Evolutionary conservation across 169 alveolate species (phyloP).

Genomic region (Pseudocohnilembus persalinus): DNA sequence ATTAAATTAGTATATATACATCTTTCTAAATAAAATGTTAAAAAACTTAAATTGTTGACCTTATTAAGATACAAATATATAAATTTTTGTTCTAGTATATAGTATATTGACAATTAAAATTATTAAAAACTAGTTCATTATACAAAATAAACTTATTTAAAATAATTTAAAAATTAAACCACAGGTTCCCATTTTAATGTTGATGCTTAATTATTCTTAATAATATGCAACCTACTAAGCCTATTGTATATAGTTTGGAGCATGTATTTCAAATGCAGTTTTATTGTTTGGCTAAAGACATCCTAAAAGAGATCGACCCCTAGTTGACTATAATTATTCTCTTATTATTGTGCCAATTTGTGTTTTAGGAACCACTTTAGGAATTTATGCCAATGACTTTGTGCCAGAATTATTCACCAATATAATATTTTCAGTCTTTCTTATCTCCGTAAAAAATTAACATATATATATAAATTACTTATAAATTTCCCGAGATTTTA

Average conservation of each 20-base stretch:
- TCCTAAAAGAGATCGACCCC: constrained; percentile 24
- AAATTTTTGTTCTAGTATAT: no score
- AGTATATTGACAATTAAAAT: no score
- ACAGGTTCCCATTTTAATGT: constrained; percentile 33
- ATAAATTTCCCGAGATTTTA: no score
- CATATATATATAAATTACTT: background rate
- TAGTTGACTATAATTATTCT: constrained; percentile 29
- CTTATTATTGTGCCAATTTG: constrained; percentile 28
- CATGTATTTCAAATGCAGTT: constrained; percentile 23
- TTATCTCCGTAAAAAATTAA: background rate
- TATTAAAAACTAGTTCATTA: no score
- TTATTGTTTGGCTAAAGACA: constrained; percentile 25
- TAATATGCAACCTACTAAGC: constrained; percentile 32
- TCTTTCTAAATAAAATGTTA: no score
- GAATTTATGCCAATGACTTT: constrained; percentile 23
- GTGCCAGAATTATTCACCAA: constrained; percentile 32
- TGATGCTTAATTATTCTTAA: constrained; percentile 32
- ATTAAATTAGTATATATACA: no score
- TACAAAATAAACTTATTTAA: no score
- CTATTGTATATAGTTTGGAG: constrained; percentile 27
- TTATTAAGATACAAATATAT: no score
- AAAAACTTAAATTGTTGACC: no score
- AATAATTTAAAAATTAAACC: background rate
- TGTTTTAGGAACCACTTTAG: constrained; percentile 39
- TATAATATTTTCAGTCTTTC: constrained; percentile 11